Percentiles rank a stretch among this genome's conserved stretches.
Conservation (phyloP, 257 asterid species). For the Gardenia jasminoides region DNA sequence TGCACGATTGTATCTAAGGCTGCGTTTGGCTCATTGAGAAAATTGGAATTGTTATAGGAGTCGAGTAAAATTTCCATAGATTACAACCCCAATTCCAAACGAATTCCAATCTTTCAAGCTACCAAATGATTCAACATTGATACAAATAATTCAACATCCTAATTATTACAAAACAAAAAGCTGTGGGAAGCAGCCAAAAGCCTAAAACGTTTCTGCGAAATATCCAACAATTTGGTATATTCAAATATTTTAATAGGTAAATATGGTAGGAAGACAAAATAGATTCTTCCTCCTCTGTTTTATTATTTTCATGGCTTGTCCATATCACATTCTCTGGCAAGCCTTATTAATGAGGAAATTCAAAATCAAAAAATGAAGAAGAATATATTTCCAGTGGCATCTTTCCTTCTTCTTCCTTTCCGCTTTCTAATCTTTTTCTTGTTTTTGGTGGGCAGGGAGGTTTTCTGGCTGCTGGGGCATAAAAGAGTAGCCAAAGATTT, state of each 20-base stretch:
- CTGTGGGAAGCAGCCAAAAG: neutral
- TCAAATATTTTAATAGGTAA: slow-evolving; percentile 4
- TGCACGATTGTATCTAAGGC: no score
- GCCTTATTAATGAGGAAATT: neutral
- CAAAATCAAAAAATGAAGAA: neutral
- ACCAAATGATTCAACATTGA: neutral
- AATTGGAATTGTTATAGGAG: no score
- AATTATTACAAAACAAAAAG: neutral
- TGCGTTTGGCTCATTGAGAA: no score
- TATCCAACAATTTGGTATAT: neutral
- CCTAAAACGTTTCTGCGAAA: neutral
- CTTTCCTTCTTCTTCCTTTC: neutral
- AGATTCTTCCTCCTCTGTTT: slow-evolving; percentile 20
- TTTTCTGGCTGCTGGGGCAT: neutral
- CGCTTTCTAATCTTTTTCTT: neutral
- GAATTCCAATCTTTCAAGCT: neutral
- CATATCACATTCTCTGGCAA: neutral
- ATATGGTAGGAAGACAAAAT: slow-evolving; percentile 13
- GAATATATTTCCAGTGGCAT: neutral
- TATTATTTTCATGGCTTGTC: slow-evolving; percentile 15
- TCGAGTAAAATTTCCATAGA: no score
- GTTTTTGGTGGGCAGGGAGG: neutral
- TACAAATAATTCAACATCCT: neutral
- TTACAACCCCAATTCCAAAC: no score
- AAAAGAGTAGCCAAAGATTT: slow-evolving; percentile 40